phyloP scores from a whole-genome alignment of 805 yeast genomes.

The Tetrapisispora taiwanensis region DNA sequence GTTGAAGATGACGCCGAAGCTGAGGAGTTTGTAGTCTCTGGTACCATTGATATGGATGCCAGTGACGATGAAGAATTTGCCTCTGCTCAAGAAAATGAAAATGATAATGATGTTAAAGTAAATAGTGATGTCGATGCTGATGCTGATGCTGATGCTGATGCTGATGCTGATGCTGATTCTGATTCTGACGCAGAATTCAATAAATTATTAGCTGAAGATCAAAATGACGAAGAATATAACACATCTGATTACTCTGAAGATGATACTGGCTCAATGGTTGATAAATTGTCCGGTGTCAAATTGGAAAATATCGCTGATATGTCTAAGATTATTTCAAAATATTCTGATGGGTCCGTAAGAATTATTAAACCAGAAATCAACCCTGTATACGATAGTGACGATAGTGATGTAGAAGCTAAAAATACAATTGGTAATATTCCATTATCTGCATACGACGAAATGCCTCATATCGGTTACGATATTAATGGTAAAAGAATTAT shows the following conservation, averaged over 20 bases:
- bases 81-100: slow-evolving; percentile 10
- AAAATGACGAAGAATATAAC: slow-evolving; percentile 24
- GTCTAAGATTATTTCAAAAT: slow-evolving; percentile 37
- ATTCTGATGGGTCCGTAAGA: slow-evolving; percentile 74
- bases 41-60: slow-evolving; percentile 10
- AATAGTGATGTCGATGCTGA: no score
- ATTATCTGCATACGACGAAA: slow-evolving; percentile 84
- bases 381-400: slow-evolving; percentile 93
- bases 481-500: slow-evolving; percentile 95
- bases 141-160: slow-evolving; percentile 46
- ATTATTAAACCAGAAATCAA: slow-evolving; percentile 79
- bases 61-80: slow-evolving; percentile 16
- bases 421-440: slow-evolving; percentile 95
- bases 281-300: slow-evolving; percentile 43
- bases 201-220: slow-evolving; percentile 44
- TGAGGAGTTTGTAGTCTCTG: slow-evolving; percentile 9
- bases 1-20: slow-evolving; percentile 10
- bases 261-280: slow-evolving; percentile 41
- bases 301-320: slow-evolving; percentile 41
- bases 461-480: slow-evolving; percentile 95
- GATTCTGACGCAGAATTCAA: slow-evolving; percentile 59
- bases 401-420: slow-evolving; percentile 67
- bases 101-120: slow-evolving; percentile 11
- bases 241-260: slow-evolving; percentile 26
- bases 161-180: slow-evolving; percentile 17